Percentiles rank a stretch among this genome's conserved stretches.
Evolutionary conservation across 129 eudicot species (phyloP).

Genomic region (Arctium minus): DNA sequence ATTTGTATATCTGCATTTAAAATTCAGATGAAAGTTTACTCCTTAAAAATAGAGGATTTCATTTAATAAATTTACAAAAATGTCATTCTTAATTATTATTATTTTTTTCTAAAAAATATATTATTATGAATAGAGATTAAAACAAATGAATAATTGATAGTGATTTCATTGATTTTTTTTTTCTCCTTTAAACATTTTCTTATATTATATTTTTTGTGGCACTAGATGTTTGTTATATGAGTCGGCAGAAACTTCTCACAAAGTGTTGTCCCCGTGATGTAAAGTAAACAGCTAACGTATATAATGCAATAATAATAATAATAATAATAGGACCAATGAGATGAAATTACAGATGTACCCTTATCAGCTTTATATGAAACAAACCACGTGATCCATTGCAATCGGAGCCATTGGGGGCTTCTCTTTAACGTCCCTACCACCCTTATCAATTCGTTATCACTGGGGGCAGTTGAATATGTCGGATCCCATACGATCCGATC

Average conservation of each 20-base stretch:
- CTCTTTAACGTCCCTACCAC: slow-evolving; percentile 2
- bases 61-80: too few species aligned
- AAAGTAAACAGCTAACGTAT: neutral
- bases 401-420: neutral
- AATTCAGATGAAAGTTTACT: too few species aligned
- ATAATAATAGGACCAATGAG: neutral
- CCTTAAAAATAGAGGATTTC: too few species aligned
- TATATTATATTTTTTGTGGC: neutral
- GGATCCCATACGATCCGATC: neutral
- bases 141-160: neutral
- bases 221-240: neutral
- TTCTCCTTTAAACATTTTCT: neutral
- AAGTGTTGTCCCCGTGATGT: neutral
- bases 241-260: neutral
- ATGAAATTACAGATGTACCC: neutral
- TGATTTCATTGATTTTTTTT: neutral
- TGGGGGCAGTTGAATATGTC: slow-evolving; percentile 19
- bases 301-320: neutral
- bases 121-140: too few species aligned
- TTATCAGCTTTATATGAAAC: slow-evolving; percentile 12
- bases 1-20: too few species aligned
- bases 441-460: neutral
- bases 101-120: too few species aligned
- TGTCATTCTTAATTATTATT: too few species aligned
- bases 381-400: slow-evolving; percentile 3